Base-by-base conservation (phyloP, 352 stramenopile species). In the Phytopythium vexans region DNA sequence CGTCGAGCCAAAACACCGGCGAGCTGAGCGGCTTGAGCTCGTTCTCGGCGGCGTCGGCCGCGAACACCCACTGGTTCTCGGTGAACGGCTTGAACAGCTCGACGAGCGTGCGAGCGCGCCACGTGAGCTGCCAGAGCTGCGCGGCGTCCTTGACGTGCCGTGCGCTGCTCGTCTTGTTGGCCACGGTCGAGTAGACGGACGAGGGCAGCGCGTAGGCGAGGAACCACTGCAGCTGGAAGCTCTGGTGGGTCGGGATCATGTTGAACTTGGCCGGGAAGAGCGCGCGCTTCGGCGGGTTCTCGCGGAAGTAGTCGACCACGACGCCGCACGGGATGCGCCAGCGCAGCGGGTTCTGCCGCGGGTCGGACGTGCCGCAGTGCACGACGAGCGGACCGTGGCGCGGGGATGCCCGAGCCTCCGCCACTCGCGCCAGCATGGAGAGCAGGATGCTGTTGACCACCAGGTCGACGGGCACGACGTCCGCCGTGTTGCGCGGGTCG, bases 11-110 rank as follows among this genome's bases (percentile, higher is more conserved):
- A 52, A 81, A 88, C 32, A 72, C 56, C 32, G 63, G 45, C 3
- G 62, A 67, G 27, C 66, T 62, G 38, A 59, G 75, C 2, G 56
- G 46, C 12, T 52, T 49, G 1, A 90, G 54, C 1, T 51, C 53
- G 6, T 60, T 58, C 41, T 86, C 66, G 15, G 73, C 72, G 37
- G 71, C 72, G 37, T 90, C 77, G 3, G 75, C 72, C 21, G 52
- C 55, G 41, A 92, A 95, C 42, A 90, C 75, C 81, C 83, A 95
- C 51, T 95, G 75, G 62, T 88, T 92, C 54, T 92, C 72, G 3
- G 86, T 95, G 33, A 95, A 95, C 1, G 84, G 82, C 67, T 93
- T 91, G 58, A 94, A 95, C 3, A 92, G 49, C 52, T 89, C 81
- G 11, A 92, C 81, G 4, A 94, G 66, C 8, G 72, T 87, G 1